These are phyloP conservation scores for Paramecium sexaurelia DNA, from an alignment of 73 alveolate genomes.

Conservation along the genomic window DNA sequence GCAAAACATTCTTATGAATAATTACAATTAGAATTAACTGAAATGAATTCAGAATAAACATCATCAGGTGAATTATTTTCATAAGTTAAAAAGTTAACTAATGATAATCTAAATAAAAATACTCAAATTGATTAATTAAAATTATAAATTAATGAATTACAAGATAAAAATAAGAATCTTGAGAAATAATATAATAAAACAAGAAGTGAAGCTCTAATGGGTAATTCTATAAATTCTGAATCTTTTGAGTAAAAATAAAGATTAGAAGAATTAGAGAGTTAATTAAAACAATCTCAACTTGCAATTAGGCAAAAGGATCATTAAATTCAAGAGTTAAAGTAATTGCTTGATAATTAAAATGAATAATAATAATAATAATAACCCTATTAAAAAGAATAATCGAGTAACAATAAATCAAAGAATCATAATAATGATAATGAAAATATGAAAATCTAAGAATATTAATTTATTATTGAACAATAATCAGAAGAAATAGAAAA, in stretches of 20 bases:
- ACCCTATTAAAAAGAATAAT: neutral
- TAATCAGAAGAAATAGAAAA: neutral
- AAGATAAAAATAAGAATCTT: neutral
- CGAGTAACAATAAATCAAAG: neutral
- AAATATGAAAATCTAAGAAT: neutral
- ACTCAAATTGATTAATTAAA: neutral
- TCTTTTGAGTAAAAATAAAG: neutral
- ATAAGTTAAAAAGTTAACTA: neutral
- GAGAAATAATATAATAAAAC: neutral
- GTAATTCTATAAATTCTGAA: neutral
- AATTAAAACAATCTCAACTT: neutral
- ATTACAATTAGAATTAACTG: constrained; percentile 2
- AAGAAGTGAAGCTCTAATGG: neutral
- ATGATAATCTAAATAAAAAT: neutral
- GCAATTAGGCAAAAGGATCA: neutral
- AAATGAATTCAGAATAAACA: neutral
- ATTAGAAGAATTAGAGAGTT: neutral
- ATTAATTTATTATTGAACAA: neutral
- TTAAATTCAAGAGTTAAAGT: neutral
- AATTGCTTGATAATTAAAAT: neutral
- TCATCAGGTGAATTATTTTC: constrained; percentile 5
- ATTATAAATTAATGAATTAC: neutral
- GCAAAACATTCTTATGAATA: neutral
- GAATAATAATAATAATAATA: neutral
- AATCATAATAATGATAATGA: neutral